A percentile compares a stretch with the other conserved stretches of the same genome.
Conservation (phyloP, 2,329 filamentous ascomycete species). For the Blastomyces silverae region DNA sequence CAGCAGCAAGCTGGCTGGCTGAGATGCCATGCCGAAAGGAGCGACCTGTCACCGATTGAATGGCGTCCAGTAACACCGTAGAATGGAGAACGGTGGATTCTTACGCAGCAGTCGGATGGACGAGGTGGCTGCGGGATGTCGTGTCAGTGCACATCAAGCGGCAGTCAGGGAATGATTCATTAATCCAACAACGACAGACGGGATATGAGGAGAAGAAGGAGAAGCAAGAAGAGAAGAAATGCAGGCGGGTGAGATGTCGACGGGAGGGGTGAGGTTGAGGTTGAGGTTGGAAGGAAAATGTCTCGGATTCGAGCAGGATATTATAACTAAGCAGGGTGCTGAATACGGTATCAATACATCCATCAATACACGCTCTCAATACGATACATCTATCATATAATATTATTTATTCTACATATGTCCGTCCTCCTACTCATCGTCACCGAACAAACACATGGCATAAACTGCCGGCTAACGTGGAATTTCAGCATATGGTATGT, state of each 20-base stretch:
- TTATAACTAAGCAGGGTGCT: background rate
- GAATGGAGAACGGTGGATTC: background rate
- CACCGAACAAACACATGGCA: background rate
- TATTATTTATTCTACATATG: too few relatives aligned
- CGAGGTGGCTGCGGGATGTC: background rate
- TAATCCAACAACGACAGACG: background rate
- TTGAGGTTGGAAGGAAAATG: background rate
- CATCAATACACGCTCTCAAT: background rate
- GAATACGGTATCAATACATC: background rate
- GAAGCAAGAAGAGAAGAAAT: background rate
- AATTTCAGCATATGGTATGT: background rate
- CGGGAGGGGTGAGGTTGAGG: too few relatives aligned
- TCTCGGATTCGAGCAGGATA: background rate
- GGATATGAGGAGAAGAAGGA: background rate
- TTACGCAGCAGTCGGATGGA: background rate
- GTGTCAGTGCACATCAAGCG: constrained; percentile 4
- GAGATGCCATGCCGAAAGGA: constrained; percentile 7
- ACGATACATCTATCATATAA: background rate
- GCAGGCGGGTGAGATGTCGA: background rate
- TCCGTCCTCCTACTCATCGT: background rate
- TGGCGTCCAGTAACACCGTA: constrained; percentile 1
- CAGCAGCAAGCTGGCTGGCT: constrained; percentile 5
- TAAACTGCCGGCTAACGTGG: background rate
- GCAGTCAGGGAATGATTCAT: background rate
- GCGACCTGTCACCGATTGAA: constrained; percentile 10